phyloP scores from a whole-genome alignment of 1,284 basidiomycete species.

The Cryptococcus sp. region DNA sequence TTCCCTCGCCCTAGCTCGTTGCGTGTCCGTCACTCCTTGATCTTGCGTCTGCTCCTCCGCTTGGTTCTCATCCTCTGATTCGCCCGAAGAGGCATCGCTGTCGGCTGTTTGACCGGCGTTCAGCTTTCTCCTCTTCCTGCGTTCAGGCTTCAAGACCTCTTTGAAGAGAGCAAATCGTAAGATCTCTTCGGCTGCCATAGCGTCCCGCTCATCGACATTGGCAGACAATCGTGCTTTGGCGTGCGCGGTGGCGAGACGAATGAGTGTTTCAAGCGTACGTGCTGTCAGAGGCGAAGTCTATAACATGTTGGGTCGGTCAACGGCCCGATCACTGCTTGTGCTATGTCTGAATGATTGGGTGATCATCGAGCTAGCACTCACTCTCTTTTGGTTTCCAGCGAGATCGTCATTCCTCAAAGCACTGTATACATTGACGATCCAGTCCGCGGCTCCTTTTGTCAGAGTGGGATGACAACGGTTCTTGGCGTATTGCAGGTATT shows the following conservation, averaged over 20 bases:
- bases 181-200: constrained; percentile 88
- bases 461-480: constrained; percentile 79
- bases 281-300: constrained; percentile 96
- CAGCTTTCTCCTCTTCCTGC: constrained; percentile 74
- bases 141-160: constrained; percentile 81
- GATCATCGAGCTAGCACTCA: constrained; percentile 55
- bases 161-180: constrained; percentile 97
- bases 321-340: background rate
- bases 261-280: constrained; percentile 97
- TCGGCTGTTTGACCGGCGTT: constrained; percentile 64
- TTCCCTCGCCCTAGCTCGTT: constrained; percentile 49
- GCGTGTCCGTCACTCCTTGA: constrained; percentile 32
- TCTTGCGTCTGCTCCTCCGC: constrained; percentile 57
- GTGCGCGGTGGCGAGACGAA: constrained; percentile 96
- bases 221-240: constrained; percentile 90
- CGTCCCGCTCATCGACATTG: constrained; percentile 84
- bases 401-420: constrained; percentile 89
- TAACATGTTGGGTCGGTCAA: constrained; percentile 12
- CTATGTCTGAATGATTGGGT: background rate
- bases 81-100: constrained; percentile 41
- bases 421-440: constrained; percentile 91
- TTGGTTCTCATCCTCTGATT: constrained; percentile 59
- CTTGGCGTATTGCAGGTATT: constrained; percentile 98
- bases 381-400: constrained; percentile 86
- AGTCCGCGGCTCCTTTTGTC: constrained; percentile 90